Percentiles rank a stretch among this genome's conserved stretches.
These are phyloP conservation scores for Penicillium paradoxum DNA, from an alignment of 495 filamentous ascomycete genomes.

Conservation along the genomic window DNA sequence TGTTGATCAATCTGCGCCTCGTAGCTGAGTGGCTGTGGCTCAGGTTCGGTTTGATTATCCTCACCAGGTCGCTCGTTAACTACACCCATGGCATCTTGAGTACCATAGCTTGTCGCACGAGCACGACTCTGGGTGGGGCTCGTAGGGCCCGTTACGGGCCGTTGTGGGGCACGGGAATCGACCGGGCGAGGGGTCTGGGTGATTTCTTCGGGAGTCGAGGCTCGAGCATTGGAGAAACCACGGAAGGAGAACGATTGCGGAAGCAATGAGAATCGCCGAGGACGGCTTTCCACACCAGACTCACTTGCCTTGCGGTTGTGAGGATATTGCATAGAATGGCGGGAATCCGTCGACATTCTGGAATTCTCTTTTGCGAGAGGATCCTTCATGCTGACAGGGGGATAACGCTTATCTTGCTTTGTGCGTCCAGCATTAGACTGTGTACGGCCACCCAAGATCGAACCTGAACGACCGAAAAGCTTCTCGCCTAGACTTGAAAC, in stretches of 20 bases:
- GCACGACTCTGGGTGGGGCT: constrained; percentile 15
- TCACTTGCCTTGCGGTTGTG: constrained; percentile 79
- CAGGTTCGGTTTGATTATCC: constrained; percentile 23
- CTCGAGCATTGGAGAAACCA: constrained; percentile 43
- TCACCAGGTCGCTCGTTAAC: constrained; percentile 32
- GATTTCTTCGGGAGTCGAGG: constrained; percentile 38
- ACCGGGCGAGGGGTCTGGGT: constrained; percentile 25
- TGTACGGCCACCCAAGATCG: constrained; percentile 62
- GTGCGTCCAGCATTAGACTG: constrained; percentile 34
- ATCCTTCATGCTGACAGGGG: constrained; percentile 74
- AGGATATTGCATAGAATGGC: constrained; percentile 69
- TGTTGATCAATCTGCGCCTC: constrained; percentile 44
- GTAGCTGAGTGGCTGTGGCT: constrained; percentile 34
- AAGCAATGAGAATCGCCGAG: constrained; percentile 72
- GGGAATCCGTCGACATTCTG: constrained; percentile 74
- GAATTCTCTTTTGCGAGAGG: constrained; percentile 51
- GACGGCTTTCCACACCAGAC: constrained; percentile 68
- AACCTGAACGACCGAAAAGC: constrained; percentile 73
- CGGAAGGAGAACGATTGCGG: constrained; percentile 67
- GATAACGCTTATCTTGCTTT: constrained; percentile 52
- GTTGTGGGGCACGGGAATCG: constrained; percentile 24
- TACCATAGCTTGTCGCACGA: constrained; percentile 35
- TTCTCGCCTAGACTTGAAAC: constrained; percentile 74
- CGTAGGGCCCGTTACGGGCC: constrained; percentile 33
- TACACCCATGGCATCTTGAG: constrained; percentile 33